phyloP scores from a whole-genome alignment of 176 grass and related monocot species.

The Bothriochloa decipiens region DNA sequence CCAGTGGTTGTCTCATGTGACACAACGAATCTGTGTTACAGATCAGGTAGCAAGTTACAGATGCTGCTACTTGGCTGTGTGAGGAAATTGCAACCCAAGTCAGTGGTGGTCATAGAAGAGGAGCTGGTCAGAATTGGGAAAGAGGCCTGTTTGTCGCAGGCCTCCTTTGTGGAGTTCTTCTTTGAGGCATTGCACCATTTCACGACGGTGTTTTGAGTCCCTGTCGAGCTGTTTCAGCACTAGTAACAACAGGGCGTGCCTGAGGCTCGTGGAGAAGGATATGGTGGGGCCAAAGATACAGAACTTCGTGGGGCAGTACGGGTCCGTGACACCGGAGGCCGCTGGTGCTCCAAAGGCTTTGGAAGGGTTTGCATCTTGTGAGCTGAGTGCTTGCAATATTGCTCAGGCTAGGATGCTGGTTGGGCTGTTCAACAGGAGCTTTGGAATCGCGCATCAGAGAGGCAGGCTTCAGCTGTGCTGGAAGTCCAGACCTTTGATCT shows the following conservation, averaged over 20 bases:
- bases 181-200: conserved; percentile 67
- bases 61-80: conserved; percentile 31
- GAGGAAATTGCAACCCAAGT: conserved; percentile 42
- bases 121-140: conserved; percentile 48
- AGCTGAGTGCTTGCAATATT: conserved; percentile 46
- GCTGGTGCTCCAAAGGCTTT: background rate
- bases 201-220: conserved; percentile 46
- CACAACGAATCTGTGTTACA: conserved; percentile 39
- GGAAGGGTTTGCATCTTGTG: conserved; percentile 40
- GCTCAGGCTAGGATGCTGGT: conserved; percentile 61
- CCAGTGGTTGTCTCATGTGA: conserved; percentile 46
- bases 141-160: background rate
- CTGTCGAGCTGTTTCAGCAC: conserved; percentile 42
- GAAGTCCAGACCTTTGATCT: conserved; percentile 57
- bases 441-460: conserved; percentile 39
- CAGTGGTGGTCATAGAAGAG: conserved; percentile 51
- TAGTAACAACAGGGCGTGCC: background rate
- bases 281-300: conserved; percentile 61
- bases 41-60: conserved; percentile 11
- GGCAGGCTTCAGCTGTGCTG: conserved; percentile 59
- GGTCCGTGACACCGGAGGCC: conserved; percentile 16
- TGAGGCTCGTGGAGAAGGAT: conserved; percentile 56
- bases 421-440: conserved; percentile 55
- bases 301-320: conserved; percentile 44
- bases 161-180: conserved; percentile 58